Evolutionary conservation across 2,329 filamentous ascomycete genomes (phyloP).

Genomic region (Immersiporthe knoxdaviesiana): DNA sequence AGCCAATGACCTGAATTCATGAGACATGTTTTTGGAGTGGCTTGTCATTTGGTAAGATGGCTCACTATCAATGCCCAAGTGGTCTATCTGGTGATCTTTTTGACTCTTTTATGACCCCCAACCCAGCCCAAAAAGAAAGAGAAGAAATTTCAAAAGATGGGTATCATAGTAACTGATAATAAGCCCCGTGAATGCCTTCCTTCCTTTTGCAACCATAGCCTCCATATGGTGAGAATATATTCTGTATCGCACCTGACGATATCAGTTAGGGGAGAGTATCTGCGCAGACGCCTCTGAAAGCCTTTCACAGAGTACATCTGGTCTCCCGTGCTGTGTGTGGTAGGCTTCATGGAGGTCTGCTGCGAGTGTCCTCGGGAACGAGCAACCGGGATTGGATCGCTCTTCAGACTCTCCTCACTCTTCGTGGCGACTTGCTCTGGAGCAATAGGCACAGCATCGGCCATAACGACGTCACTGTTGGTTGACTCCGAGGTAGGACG

Average conservation of each 20-base stretch:
- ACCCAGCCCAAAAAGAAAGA: not conserved
- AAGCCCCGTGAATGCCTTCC: not conserved
- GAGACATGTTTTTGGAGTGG: not conserved
- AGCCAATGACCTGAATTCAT: not conserved
- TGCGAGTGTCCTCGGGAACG: not conserved
- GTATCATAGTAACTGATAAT: constrained; percentile 8
- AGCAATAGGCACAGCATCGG: not conserved
- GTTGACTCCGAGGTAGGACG: not conserved
- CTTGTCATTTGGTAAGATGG: not conserved
- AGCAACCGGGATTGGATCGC: not conserved
- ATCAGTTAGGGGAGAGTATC: constrained; percentile 10
- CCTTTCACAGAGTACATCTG: constrained; percentile 4
- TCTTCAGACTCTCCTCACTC: not conserved
- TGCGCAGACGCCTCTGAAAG: constrained; percentile 8
- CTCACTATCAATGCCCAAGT: not conserved
- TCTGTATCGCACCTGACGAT: not conserved
- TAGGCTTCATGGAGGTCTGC: not conserved
- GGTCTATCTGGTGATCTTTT: not conserved
- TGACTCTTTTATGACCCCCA: not conserved
- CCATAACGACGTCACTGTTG: not conserved
- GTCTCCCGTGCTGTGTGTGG: not conserved
- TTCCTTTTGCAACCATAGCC: not conserved
- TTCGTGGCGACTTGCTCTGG: not conserved
- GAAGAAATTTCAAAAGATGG: not conserved
- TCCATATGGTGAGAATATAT: not conserved